phyloP scores from a whole-genome alignment of 2,329 filamentous ascomycete species.

The Rasamsonia emersonii region DNA sequence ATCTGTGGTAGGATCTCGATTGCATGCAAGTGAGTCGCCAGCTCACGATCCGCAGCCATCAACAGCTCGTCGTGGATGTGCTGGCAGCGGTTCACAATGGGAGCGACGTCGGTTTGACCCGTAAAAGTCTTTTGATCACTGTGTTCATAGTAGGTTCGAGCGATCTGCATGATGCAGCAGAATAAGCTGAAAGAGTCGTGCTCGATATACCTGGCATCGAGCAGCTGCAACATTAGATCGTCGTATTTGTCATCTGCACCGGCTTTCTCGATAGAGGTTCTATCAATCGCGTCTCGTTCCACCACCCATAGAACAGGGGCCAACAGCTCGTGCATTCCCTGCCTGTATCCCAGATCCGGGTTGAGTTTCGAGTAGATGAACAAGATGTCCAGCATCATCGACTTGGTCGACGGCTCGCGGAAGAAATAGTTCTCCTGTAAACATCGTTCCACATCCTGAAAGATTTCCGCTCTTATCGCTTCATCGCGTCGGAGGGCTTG shows the following conservation, averaged over 20 bases:
- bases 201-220: conserved; percentile 69
- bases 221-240: conserved; percentile 52
- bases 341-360: conserved; percentile 80
- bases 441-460: conserved; percentile 84
- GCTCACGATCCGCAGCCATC: conserved; percentile 69
- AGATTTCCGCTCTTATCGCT: conserved; percentile 73
- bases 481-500: conserved; percentile 79
- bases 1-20: conserved; percentile 94
- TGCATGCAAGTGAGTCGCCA: conserved; percentile 68
- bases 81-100: conserved; percentile 77
- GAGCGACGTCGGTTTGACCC: conserved; percentile 45
- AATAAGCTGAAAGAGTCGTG: conserved; percentile 88
- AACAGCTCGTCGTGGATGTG: conserved; percentile 79
- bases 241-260: conserved; percentile 34
- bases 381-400: conserved; percentile 75
- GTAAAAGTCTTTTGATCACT: conserved; percentile 37
- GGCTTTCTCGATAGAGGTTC: conserved; percentile 24
- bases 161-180: conserved; percentile 75
- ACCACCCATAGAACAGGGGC: conserved; percentile 83
- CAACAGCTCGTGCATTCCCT: conserved; percentile 95
- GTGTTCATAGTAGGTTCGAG: conserved; percentile 79
- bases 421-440: conserved; percentile 90
- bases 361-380: conserved; percentile 95
- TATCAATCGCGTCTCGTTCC: conserved; percentile 67
- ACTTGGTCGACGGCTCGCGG: conserved; percentile 67